Conservation (phyloP, 257 asterid genomes). For the Cinchona pubescens region DNA sequence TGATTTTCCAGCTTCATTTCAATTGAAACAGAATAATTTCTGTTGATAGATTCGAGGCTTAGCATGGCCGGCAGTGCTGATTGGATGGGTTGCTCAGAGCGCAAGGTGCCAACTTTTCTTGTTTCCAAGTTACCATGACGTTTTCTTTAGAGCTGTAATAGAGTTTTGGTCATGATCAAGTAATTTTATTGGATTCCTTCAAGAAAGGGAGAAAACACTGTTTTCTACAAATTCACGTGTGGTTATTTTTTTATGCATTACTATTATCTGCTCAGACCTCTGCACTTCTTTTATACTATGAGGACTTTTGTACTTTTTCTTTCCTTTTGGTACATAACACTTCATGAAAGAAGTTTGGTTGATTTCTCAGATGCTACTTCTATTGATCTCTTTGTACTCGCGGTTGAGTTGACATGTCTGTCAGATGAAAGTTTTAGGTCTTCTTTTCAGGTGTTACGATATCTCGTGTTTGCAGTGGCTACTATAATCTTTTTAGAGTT, state of each 20-base stretch:
- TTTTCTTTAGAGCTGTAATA: background rate
- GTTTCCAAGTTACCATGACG: slow-evolving; percentile 12
- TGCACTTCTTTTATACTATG: too few species aligned
- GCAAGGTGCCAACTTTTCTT: slow-evolving; percentile 59
- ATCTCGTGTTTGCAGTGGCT: background rate
- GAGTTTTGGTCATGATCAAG: background rate
- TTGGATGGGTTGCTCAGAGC: slow-evolving; percentile 99
- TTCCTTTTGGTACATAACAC: too few species aligned
- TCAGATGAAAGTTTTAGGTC: too few species aligned
- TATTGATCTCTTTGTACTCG: too few species aligned
- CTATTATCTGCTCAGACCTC: too few species aligned
- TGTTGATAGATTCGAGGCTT: slow-evolving; percentile 78
- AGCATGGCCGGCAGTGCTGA: slow-evolving; percentile 94
- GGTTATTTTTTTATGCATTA: background rate
- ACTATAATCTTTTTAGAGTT: background rate
- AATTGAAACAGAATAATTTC: slow-evolving; percentile 21
- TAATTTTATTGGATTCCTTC: background rate
- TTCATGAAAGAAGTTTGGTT: too few species aligned
- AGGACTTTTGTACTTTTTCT: too few species aligned
- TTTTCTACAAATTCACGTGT: background rate
- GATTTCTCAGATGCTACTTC: too few species aligned
- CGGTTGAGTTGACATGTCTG: too few species aligned
- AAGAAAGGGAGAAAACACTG: background rate
- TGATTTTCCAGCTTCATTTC: slow-evolving; percentile 7
- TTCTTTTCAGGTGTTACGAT: background rate